phyloP scores from a whole-genome alignment of 2,329 filamentous ascomycete genomes.

The Calonectria pauciramosa region DNA sequence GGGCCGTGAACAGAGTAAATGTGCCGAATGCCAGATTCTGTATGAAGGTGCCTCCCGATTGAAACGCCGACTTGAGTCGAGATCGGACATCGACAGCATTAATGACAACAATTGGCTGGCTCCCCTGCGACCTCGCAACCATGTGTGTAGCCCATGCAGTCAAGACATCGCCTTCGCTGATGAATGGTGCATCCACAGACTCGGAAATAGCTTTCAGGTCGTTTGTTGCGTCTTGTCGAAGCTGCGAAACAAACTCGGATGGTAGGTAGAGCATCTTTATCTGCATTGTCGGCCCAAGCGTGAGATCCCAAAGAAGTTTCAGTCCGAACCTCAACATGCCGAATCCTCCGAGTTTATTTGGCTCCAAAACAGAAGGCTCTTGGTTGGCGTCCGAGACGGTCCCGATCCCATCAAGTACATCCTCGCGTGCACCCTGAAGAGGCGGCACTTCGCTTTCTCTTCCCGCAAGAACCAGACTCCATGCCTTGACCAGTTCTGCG shows the following conservation, averaged over 20 bases:
- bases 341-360: neutral
- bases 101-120: neutral
- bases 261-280: constrained; percentile 4
- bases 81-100: constrained; percentile 12
- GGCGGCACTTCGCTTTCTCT: constrained; percentile 56
- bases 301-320: constrained; percentile 5
- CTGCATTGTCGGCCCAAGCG: neutral
- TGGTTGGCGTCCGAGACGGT: neutral
- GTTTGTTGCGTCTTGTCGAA: neutral
- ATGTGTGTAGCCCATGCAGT: constrained; percentile 18
- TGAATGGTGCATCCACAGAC: neutral
- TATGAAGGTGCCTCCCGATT: neutral
- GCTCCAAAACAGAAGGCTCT: neutral
- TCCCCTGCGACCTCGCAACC: neutral
- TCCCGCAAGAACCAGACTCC: constrained; percentile 60
- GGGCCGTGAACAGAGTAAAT: neutral
- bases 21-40: constrained; percentile 16
- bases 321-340: constrained; percentile 14
- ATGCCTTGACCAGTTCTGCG: constrained; percentile 57
- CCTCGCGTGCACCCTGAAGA: constrained; percentile 50
- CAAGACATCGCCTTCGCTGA: constrained; percentile 21
- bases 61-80: constrained; percentile 6
- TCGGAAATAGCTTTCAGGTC: constrained; percentile 8
- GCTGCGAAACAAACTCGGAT: neutral
- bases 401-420: constrained; percentile 45